Evolutionary conservation across 2,329 filamentous ascomycete species (phyloP), one percentile per base, ranked within the genome.

Genomic region (Mariannaea sp.): DNA sequence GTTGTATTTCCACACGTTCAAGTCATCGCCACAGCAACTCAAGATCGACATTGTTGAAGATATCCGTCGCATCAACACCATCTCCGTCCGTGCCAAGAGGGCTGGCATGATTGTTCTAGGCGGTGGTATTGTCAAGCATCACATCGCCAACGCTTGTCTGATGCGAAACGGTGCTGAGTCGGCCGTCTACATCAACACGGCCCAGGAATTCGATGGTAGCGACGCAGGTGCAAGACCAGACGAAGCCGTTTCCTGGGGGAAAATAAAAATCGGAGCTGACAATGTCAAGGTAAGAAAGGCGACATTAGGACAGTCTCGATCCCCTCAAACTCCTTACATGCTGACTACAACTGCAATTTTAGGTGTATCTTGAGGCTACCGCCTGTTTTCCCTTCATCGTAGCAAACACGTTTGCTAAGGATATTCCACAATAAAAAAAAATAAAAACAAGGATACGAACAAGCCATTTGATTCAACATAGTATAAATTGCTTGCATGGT

Each of bases 1-100:
- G 94, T 80, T 99, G 33, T 97, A 97, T 75, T 97, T 99, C 72
- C 93, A 99, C 76, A 96, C 92, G 1, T 99, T 92, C 82, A 94
- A 93, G 71, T 76, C 90, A 0, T 92, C 90, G 2, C 93, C 93
- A 3, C 76, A 78, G 56, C 89, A 93, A 71, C 80, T 99, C 35
- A 85, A 87, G 51, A 84, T 97, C 55, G 94, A 97, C 70, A 91
- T 97, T 53, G 90, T 97, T 17, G 89, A 95, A 67, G 94, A 99
- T 67, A 94, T 99, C 56, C 86, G 94, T 16, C 86, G 83, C 57
- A 92, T 99, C 72, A 99, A 99, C 75, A 95, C 90, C 12, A 86
- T 97, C 58, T 86, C 93, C 0, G 90, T 97, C 26, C 80, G 89
- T 12, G 94, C 94, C 2, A 91, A 92, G 74, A 80, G 90, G 49